These are phyloP conservation scores for Hyphopichia fennica DNA, from an alignment of 1,139 yeast genomes.

Conservation along the genomic window DNA sequence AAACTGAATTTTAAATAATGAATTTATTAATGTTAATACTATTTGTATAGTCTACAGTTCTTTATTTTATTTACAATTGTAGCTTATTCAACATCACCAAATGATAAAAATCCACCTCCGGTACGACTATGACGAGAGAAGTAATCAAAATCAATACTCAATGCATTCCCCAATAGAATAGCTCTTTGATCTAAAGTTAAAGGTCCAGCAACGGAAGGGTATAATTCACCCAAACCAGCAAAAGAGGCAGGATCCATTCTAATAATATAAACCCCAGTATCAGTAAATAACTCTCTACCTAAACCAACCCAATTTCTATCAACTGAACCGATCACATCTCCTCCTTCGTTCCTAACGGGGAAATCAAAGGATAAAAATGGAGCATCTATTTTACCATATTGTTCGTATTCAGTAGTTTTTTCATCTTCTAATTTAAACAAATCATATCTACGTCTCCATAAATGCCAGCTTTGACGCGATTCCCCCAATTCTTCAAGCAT, in stretches of 20 bases:
- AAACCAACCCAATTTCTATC: constrained; percentile 95
- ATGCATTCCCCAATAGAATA: constrained; percentile 79
- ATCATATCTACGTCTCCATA: constrained; percentile 87
- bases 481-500: constrained; percentile 71
- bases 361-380: constrained; percentile 86
- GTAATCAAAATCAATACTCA: constrained; percentile 92
- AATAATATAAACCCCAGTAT: constrained; percentile 86
- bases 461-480: constrained; percentile 89
- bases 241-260: constrained; percentile 77
- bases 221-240: constrained; percentile 44
- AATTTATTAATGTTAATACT: neutral
- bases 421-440: constrained; percentile 59
- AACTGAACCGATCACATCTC: constrained; percentile 67
- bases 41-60: neutral
- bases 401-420: constrained; percentile 50
- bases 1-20: neutral
- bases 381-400: constrained; percentile 84
- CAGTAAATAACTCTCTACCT: constrained; percentile 89
- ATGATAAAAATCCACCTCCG: constrained; percentile 38
- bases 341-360: constrained; percentile 63
- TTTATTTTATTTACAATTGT: neutral
- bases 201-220: constrained; percentile 43
- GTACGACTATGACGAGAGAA: constrained; percentile 82
- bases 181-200: constrained; percentile 83
- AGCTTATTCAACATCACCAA: constrained; percentile 35